These are phyloP conservation scores for Kuraishia hungarica DNA, from an alignment of 805 yeast genomes.

Conservation along the genomic window DNA sequence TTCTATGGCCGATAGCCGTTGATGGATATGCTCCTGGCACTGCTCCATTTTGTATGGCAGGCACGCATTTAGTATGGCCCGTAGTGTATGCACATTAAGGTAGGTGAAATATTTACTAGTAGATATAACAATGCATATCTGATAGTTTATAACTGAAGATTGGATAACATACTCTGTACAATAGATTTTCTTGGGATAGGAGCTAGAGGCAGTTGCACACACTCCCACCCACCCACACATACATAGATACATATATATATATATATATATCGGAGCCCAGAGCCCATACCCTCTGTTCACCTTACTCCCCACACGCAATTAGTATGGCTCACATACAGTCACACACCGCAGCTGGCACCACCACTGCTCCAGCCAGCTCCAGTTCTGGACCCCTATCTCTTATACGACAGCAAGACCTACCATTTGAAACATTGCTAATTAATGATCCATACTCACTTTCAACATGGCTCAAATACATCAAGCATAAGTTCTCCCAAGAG, in stretches of 20 bases:
- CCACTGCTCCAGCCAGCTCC: neutral
- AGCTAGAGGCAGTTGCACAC: too few relatives aligned
- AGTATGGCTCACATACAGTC: neutral
- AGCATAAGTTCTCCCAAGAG: conserved; percentile 18
- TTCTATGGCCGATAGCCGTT: too few relatives aligned
- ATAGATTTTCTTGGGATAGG: too few relatives aligned
- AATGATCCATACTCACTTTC: conserved; percentile 24
- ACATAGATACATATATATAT: too few relatives aligned
- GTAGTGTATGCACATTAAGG: neutral
- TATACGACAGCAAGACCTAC: conserved; percentile 19
- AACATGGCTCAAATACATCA: conserved; percentile 38
- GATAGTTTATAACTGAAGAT: too few relatives aligned
- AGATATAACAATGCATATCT: too few relatives aligned
- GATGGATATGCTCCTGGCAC: too few relatives aligned
- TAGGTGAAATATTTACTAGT: neutral
- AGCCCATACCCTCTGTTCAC: too few relatives aligned
- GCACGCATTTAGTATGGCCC: too few relatives aligned
- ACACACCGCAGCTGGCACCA: neutral
- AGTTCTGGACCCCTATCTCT: neutral
- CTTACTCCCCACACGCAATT: neutral
- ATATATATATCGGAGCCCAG: neutral
- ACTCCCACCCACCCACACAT: too few relatives aligned
- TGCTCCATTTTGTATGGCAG: too few relatives aligned
- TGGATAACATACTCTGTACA: too few relatives aligned
- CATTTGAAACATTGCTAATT: conserved; percentile 26